These are phyloP conservation scores for Lodderomyces theae DNA, from an alignment of 1,139 yeast genomes.

Conservation along the genomic window DNA sequence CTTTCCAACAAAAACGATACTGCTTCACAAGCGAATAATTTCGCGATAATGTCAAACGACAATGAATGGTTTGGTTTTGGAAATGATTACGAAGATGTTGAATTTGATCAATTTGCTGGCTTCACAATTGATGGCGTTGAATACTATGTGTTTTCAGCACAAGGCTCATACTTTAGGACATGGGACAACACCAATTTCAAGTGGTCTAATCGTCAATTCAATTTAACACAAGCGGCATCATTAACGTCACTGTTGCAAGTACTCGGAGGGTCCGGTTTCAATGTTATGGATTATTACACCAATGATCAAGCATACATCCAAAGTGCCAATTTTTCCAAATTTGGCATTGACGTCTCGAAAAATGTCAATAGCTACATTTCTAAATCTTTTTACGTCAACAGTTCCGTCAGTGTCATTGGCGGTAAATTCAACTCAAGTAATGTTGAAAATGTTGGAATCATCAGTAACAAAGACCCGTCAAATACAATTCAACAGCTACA, in stretches of 20 bases:
- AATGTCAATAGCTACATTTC: conserved; percentile 39
- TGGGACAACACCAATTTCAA: conserved; percentile 41
- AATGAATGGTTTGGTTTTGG: conserved; percentile 41
- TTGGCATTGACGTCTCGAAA: conserved; percentile 21
- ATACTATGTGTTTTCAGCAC: conserved; percentile 36
- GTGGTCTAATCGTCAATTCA: conserved; percentile 38
- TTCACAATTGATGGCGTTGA: conserved; percentile 34
- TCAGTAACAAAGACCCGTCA: conserved; percentile 28
- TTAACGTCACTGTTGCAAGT: conserved; percentile 28
- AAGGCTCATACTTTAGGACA: conserved; percentile 23
- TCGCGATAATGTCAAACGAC: conserved; percentile 26
- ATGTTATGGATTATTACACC: conserved; percentile 32
- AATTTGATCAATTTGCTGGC: conserved; percentile 33
- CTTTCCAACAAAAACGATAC: conserved; percentile 31
- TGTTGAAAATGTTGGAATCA: conserved; percentile 38
- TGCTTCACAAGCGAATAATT: conserved; percentile 29
- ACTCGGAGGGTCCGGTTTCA: conserved; percentile 41
- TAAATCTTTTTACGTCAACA: conserved; percentile 44
- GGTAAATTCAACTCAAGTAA: conserved; percentile 32
- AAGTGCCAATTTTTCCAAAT: conserved; percentile 21
- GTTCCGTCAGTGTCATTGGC: conserved; percentile 51
- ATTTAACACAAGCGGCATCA: conserved; percentile 34
- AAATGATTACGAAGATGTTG: conserved; percentile 24
- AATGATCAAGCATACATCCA: conserved; percentile 31
- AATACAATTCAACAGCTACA: conserved; percentile 25